These are phyloP conservation scores for Tricholoma terreum DNA, from an alignment of 768 basidiomycete genomes.

Conservation along the genomic window DNA sequence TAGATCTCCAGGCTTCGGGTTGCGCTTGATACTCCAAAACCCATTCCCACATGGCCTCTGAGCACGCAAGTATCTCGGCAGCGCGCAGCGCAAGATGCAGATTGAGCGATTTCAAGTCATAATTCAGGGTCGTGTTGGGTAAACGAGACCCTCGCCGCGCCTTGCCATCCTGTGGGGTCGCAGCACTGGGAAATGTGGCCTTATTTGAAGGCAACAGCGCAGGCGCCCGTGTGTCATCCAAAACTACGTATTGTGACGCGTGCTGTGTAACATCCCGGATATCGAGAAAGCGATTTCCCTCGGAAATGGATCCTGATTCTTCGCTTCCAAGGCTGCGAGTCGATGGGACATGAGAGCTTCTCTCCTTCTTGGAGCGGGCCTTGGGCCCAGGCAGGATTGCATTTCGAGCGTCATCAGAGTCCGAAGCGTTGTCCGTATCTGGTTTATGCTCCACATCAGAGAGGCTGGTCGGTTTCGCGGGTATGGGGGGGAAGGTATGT, in stretches of 20 bases:
- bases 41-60: constrained; percentile 82
- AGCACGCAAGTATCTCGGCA: constrained; percentile 65
- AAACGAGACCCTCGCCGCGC: constrained; percentile 32
- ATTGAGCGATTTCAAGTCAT: constrained; percentile 59
- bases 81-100: constrained; percentile 60
- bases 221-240: constrained; percentile 43
- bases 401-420: constrained; percentile 36
- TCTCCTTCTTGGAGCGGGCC: constrained; percentile 16
- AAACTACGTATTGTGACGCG: constrained; percentile 42
- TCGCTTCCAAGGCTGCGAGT: constrained; percentile 18
- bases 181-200: constrained; percentile 21
- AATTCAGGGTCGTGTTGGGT: constrained; percentile 51
- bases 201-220: constrained; percentile 41
- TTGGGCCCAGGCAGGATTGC: constrained; percentile 30
- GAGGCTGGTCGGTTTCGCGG: constrained; percentile 11
- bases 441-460: not conserved
- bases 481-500: constrained; percentile 50
- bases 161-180: constrained; percentile 5
- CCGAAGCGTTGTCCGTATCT: constrained; percentile 22
- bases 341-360: constrained; percentile 11
- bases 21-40: constrained; percentile 47
- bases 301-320: constrained; percentile 14
- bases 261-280: constrained; percentile 34
- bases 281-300: constrained; percentile 34
- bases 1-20: constrained; percentile 5